Base-by-base conservation (phyloP, 208 protist genomes). In the Lotmaria passim region DNA sequence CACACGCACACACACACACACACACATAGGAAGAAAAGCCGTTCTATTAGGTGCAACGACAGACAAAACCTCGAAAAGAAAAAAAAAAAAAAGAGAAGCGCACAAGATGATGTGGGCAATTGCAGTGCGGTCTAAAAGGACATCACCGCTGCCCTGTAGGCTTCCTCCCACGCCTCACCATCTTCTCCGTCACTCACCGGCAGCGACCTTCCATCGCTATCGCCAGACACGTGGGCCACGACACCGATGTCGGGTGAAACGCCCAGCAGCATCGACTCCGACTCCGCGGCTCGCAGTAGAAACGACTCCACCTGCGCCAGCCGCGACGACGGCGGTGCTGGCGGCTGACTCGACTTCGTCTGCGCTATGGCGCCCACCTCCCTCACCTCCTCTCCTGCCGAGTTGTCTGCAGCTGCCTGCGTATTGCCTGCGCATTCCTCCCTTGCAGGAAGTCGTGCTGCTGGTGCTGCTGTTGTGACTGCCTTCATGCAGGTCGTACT, bases 161-260 rank as follows among this genome's bases (percentile, higher is more conserved):
- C 75, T 10, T 70, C 69, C 63, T 81, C 75, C 67, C 67, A 81
- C 61, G 56, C 28, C 46, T 75, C 63, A 2, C 24, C 30, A 14
- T 2, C 56, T 6, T 66, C 64, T 36, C 24, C 55, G 21, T 19
- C 38, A 38, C 21, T 6, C 14, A 47, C 10, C 43, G n/a, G 15
- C 21, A 21, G 38, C 52, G 52, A 43, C 52, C n/a, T 44, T n/a
- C n/a, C n/a, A n/a, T n/a, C n/a, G n/a, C n/a, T n/a, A n/a, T n/a
- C n/a, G 21, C 14, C 24, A 5, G 39, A 5, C 7, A 7, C 33
- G 17, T 17, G n/a, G 21, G 8, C 2, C 24, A 53, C n/a, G 11
- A 39, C 0, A 7, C 15, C 39, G 17, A 0, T 21, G 44, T 48
- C 56, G 30, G 47, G 55, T 19, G 33, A 4, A 0, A 10, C 34